phyloP scores from a whole-genome alignment of 1,284 basidiomycete genomes.

The Trichosporon coremiiforme region DNA sequence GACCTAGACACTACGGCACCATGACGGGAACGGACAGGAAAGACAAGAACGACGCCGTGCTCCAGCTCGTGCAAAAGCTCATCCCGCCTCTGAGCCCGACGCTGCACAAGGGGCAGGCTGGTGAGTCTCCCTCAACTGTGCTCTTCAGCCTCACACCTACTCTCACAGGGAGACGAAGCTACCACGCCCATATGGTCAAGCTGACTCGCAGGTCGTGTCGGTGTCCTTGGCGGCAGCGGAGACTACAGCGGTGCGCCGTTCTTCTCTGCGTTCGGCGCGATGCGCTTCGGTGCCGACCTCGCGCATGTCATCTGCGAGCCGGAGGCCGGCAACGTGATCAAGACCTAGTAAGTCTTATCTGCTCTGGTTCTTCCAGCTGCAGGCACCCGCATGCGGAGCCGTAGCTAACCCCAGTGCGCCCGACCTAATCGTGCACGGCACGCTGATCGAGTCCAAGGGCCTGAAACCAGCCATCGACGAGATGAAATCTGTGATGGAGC shows the following conservation, averaged over 20 bases:
- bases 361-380: too few relatives aligned
- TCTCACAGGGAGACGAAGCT: too few relatives aligned
- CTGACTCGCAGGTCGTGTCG: conserved; percentile 68
- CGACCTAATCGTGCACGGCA: conserved; percentile 93
- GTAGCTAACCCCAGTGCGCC: conserved; percentile 53
- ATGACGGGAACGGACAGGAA: background rate
- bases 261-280: conserved; percentile 84
- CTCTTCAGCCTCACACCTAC: background rate
- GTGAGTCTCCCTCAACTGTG: conserved; percentile 55
- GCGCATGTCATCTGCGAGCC: conserved; percentile 97
- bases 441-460: conserved; percentile 61
- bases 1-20: background rate
- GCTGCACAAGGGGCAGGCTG: conserved; percentile 95
- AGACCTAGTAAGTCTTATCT: conserved; percentile 71
- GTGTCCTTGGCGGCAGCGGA: conserved; percentile 86
- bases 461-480: conserved; percentile 54
- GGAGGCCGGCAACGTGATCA: conserved; percentile 84
- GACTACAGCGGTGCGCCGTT: conserved; percentile 97
- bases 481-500: conserved; percentile 70
- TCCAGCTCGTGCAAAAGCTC: conserved; percentile 49
- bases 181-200: too few relatives aligned
- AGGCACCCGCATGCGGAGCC: too few relatives aligned
- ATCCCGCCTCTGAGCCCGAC: conserved; percentile 58
- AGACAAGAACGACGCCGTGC: conserved; percentile 47
- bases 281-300: conserved; percentile 86